phyloP scores from a whole-genome alignment of 768 basidiomycete genomes.

The Hebeloma cylindrosporum region DNA sequence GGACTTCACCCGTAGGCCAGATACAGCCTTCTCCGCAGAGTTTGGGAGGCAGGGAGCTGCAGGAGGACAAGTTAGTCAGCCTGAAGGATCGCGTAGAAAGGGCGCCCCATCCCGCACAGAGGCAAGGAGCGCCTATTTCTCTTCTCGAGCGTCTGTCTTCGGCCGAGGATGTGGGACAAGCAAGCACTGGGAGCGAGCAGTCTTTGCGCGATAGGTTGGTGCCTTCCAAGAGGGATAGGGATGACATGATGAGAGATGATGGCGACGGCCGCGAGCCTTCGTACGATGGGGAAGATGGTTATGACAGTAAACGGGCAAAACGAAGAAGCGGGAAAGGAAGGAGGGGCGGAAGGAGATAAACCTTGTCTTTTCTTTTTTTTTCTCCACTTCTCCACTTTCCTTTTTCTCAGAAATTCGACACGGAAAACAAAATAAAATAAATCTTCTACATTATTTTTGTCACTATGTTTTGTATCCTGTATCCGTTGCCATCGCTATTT shows the following conservation, averaged over 20 bases:
- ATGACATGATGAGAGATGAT: conserved; percentile 27
- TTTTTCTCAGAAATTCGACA: too few species aligned
- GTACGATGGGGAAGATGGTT: conserved; percentile 31
- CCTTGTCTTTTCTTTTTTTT: neutral
- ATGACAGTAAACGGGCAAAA: conserved; percentile 30
- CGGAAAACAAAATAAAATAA: too few species aligned
- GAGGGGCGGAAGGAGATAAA: conserved; percentile 22
- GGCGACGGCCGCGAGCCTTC: conserved; percentile 17
- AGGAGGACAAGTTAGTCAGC: too few species aligned
- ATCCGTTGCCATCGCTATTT: too few species aligned
- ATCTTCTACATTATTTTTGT: too few species aligned
- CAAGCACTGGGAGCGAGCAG: too few species aligned
- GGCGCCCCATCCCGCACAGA: too few species aligned
- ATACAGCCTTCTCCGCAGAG: conserved; percentile 30
- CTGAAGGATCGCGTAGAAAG: too few species aligned
- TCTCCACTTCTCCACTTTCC: neutral
- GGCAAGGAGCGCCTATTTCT: conserved; percentile 3
- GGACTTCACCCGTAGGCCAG: neutral
- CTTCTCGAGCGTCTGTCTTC: neutral
- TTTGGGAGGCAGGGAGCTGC: too few species aligned
- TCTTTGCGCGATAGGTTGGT: conserved; percentile 41
- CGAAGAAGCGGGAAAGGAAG: conserved; percentile 28
- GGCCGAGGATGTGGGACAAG: too few species aligned
- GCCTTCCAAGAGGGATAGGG: conserved; percentile 40
- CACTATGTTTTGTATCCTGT: too few species aligned